These are phyloP conservation scores for Chamaenerion angustifolium DNA, from an alignment of 345 rosid species.

Conservation along the genomic window DNA sequence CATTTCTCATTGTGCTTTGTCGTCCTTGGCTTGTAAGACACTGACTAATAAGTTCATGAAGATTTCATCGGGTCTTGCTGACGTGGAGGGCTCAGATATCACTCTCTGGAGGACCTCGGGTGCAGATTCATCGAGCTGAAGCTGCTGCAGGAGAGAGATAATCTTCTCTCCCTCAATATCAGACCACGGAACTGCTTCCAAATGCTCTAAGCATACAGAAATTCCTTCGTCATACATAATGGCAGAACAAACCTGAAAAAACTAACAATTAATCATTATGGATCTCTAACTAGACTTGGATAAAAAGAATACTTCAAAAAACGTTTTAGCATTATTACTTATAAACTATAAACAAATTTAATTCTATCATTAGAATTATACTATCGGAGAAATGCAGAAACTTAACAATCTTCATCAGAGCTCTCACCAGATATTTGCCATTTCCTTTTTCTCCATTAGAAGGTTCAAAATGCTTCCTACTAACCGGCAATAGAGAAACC, in stretches of 20 bases:
- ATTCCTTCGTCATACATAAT: conserved; percentile 63
- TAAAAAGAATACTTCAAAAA: too few species aligned
- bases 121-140: conserved; percentile 45
- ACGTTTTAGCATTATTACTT: neutral
- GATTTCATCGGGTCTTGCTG: conserved; percentile 45
- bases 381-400: too few species aligned
- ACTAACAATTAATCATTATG: too few species aligned
- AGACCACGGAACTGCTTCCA: conserved; percentile 95
- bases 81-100: conserved; percentile 42
- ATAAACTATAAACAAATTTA: too few species aligned
- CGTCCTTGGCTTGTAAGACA: conserved; percentile 77
- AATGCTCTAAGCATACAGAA: conserved; percentile 56
- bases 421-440: too few species aligned
- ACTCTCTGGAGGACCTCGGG: conserved; percentile 65
- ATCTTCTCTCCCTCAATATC: conserved; percentile 65
- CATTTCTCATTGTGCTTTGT: conserved; percentile 87
- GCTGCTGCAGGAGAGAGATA: conserved; percentile 45
- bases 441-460: too few species aligned
- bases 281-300: neutral
- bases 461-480: too few species aligned
- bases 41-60: conserved; percentile 48
- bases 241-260: conserved; percentile 60
- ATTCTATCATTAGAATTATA: too few species aligned
- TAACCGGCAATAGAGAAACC: too few species aligned
- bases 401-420: too few species aligned